Base-by-base conservation (phyloP, 805 yeast species). In the Ogataea trehaloabstinens region DNA sequence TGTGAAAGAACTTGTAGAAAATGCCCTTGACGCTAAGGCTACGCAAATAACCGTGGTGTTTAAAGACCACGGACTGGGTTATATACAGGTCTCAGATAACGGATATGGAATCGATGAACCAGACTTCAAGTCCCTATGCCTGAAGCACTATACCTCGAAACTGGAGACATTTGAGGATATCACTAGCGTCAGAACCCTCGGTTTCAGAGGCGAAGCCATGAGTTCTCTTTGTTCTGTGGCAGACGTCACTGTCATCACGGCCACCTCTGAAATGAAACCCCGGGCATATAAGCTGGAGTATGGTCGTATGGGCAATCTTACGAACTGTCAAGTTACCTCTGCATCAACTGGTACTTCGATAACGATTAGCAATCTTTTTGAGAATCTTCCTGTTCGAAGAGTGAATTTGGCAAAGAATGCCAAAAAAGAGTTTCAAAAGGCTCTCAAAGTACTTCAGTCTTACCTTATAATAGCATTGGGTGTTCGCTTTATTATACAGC, bases 1-100 rank as follows among this genome's bases (percentile, higher is more conserved):
- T 0, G 80, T 84, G 21, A 91, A 91, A 56, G 99, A 91, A 58
- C 64, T 90, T 2, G 70, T 93, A 2, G 99, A 91, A 53, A 91
- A 91, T 57, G 67, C 93, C 21, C 64, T 91, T 5, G 99, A 93
- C 63, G 93, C 97, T 0, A 60, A 71, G 17, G 74, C 93, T 7
- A 68, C 75, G 0, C 76, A 74, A 37, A 69, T 93, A 21, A 95
- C 87, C 34, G 65, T 91, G 12, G 65, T 66, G 2, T 78, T 91
- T 51, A 70, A 69, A 50, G 78, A 87, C 48, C 75, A 84, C 58
- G 97, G 97, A 1, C 48, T 82, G 7, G 89, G 82, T 24, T 68
- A 78, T 0, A 63, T 93, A 15, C 88, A 85, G 52, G 70, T 85
- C 5, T 56, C 60, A 18, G 95, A 85, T 57, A 74, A 85, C 52